Evolutionary conservation across 1,284 basidiomycete genomes (phyloP), one percentile per base, ranked within the genome.

Genomic region (Xerocomus nothofagi): DNA sequence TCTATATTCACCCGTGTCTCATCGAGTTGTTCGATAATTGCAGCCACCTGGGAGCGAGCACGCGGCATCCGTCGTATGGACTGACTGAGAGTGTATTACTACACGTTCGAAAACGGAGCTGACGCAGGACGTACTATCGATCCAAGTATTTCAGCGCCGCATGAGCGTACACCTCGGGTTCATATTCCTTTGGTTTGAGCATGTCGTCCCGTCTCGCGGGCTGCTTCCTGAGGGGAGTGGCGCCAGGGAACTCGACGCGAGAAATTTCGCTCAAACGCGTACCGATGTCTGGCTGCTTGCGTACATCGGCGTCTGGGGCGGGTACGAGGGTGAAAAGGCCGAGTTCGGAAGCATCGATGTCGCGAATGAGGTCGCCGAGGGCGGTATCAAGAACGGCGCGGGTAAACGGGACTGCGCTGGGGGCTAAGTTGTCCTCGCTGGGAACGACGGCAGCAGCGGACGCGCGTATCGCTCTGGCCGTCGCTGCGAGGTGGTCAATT

Each of bases 91-190:
- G 43, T 20, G 27, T 29, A 36, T 55, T 42, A 51, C 39, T 14
- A 32, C 33, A 20, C 42, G 31, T 29, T 1, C 14, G 21, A n/a
- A 32, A 26, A 18, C 4, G 14, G 17, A n/a, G 3, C 6, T 4
- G 18, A 15, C 4, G 26, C 20, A 11, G n/a, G 14, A 73, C 84
- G 63, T 59, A 87, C 85, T 86, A 89, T 64, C 81, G 77, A 61
- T 86, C 81, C 48, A 90, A 73, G 57, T 84, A 88, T 66, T 83
- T 87, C 54, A 87, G 60, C 0, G 87, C 86, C 6, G 88, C 88
- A 51, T 80, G 73, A 0, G 81, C 84, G 64, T 88, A 89, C 6
- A 86, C 74, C 64, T 89, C 86, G 3, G 87, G 86, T 30, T 86
- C 82, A 11, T 79, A 71, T 34, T 83, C 68, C 39, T 72, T 73